phyloP scores from a whole-genome alignment of 768 basidiomycete genomes.

The Collybiopsis confluens region DNA sequence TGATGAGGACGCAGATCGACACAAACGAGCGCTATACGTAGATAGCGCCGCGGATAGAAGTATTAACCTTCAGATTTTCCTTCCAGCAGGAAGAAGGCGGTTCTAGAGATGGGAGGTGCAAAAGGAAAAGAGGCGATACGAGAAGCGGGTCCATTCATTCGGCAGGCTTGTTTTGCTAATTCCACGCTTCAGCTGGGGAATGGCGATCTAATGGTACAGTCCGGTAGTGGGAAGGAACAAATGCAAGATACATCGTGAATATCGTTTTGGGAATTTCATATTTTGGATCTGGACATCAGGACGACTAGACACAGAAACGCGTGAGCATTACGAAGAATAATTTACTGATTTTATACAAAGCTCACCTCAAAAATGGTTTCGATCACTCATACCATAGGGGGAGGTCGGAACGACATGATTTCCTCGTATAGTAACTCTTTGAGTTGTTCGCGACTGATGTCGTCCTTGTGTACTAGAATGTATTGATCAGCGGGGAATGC shows the following conservation, averaged over 20 bases:
- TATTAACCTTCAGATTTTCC: not conserved
- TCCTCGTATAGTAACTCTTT: conserved; percentile 94
- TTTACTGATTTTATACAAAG: too few species aligned
- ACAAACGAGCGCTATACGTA: not conserved
- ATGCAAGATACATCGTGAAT: too few species aligned
- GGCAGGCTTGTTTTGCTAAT: too few species aligned
- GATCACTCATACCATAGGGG: conserved; percentile 37
- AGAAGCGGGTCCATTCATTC: too few species aligned
- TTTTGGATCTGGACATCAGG: too few species aligned
- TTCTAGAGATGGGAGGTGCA: not conserved
- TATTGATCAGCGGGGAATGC: conserved; percentile 3
- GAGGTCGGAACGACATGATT: conserved; percentile 84
- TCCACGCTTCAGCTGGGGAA: too few species aligned
- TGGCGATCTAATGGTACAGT: too few species aligned
- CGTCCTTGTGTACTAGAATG: conserved; percentile 82
- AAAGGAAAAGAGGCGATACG: not conserved
- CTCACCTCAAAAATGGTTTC: too few species aligned
- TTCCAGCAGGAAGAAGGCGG: not conserved
- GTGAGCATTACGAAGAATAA: too few species aligned
- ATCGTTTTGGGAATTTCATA: too few species aligned
- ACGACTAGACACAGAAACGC: too few species aligned
- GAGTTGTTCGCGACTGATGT: conserved; percentile 91
- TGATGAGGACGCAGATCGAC: not conserved
- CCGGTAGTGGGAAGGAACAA: too few species aligned
- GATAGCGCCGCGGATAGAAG: not conserved